These are phyloP conservation scores for Colletotrichum sp. DNA, from an alignment of 2,329 filamentous ascomycete species.

Conservation along the genomic window DNA sequence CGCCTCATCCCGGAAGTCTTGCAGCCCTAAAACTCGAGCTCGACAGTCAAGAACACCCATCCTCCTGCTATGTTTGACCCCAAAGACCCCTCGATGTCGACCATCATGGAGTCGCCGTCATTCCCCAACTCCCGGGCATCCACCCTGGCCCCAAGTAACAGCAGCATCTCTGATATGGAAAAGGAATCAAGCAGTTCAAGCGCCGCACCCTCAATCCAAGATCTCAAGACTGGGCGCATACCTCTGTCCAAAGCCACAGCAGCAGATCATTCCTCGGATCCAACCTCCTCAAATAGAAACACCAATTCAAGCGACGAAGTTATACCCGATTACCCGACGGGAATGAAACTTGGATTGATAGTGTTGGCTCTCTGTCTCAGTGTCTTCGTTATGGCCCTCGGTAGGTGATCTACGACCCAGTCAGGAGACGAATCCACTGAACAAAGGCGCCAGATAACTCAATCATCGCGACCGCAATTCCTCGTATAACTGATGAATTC, in stretches of 20 bases:
- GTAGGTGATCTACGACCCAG: slow-evolving; percentile 15
- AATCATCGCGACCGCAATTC: slow-evolving; percentile 49
- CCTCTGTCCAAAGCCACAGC: not conserved
- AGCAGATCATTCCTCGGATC: not conserved
- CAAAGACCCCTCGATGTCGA: not conserved
- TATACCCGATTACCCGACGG: not conserved
- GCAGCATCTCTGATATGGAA: slow-evolving; percentile 4
- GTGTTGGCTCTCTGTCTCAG: slow-evolving; percentile 40
- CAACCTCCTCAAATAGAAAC: not conserved
- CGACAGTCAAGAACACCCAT: not conserved
- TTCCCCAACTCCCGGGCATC: not conserved
- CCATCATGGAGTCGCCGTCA: not conserved
- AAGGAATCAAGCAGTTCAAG: slow-evolving; percentile 1
- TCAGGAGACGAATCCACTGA: not conserved
- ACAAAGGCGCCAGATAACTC: slow-evolving; percentile 32
- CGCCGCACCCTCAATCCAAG: not conserved
- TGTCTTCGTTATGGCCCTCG: slow-evolving; percentile 45
- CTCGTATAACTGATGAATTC: slow-evolving; percentile 46
- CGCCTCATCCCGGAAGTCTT: not conserved
- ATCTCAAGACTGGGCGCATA: not conserved
- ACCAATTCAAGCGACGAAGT: not conserved
- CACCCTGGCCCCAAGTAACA: not conserved
- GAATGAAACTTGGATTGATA: slow-evolving; percentile 34
- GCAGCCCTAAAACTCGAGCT: not conserved
- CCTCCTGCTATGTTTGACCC: slow-evolving; percentile 1